Percentiles rank a stretch among this genome's conserved stretches.
Evolutionary conservation across 192 early-diverging fungal species (phyloP).

Genomic region (Umbelopsis ramanniana): DNA sequence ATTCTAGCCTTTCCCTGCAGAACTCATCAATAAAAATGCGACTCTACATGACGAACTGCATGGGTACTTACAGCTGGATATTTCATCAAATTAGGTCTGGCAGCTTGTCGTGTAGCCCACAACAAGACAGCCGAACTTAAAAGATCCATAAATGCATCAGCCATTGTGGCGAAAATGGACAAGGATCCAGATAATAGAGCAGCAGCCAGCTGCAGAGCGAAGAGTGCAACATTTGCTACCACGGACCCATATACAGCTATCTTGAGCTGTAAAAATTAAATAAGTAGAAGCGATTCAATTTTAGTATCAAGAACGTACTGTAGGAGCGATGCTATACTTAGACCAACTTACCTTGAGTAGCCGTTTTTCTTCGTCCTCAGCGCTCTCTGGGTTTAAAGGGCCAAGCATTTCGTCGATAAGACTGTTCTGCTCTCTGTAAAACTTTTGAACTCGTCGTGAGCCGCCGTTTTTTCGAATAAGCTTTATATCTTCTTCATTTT

Average conservation of each 20-base stretch:
- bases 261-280: constrained; percentile 47
- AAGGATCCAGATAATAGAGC: constrained; percentile 76
- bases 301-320: too few relatives aligned
- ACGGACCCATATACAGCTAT: constrained; percentile 75
- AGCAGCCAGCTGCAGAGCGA: constrained; percentile 69
- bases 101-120: constrained; percentile 63
- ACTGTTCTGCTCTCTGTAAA: constrained; percentile 84
- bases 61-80: constrained; percentile 66
- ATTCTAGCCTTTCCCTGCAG: constrained; percentile 69
- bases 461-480: constrained; percentile 44
- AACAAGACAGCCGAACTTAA: constrained; percentile 68
- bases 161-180: constrained; percentile 80
- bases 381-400: constrained; percentile 46
- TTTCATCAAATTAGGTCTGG: constrained; percentile 63
- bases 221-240: constrained; percentile 68
- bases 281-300: background rate
- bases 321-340: too few relatives aligned
- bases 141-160: constrained; percentile 82
- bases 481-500: constrained; percentile 55
- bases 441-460: constrained; percentile 60
- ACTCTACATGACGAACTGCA: background rate
- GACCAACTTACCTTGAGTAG: constrained; percentile 39
- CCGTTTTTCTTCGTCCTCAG: constrained; percentile 41
- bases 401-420: constrained; percentile 76
- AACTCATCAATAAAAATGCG: background rate